Evolutionary conservation across 306 rosid genomes (phyloP), one percentile per base, ranked within the genome.

Genomic region (Begonia masoniana): DNA sequence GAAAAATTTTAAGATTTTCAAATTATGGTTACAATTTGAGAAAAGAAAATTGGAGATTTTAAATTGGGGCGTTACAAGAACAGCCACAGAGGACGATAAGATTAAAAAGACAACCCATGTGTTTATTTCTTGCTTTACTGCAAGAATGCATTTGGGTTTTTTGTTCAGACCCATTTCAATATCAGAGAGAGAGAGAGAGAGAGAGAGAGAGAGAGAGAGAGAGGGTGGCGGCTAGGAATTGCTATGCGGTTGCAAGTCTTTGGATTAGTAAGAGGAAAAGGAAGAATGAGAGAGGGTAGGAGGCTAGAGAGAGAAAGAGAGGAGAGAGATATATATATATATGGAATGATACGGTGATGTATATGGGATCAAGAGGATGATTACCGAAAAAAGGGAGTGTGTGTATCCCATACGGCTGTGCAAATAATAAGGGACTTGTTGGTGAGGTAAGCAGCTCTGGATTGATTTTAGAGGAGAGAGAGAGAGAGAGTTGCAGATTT

Each of bases 311-410:
- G 55, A 24, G 57, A 26, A 49, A 68, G 76, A 69, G 68, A 51
- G 9, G 31, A 42, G 42, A 66, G 68, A 61, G 68, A 55, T 55
- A 62, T 46, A 24, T 2, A 24, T 58, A 57, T 68, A 68, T 47
- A 47, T 24, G 71, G 68, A 70, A 71, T 82, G 85, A 78, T 76
- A 71, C 24, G 76, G 87, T 80, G 89, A 87, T 80, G 85, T 88
- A 71, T 76, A 57, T 49, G 74, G 77, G 80, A 61, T 63, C 55
- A 60, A 57, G 67, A 72, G 14, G 78, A 89, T 82, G 78, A 88
- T 88, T 85, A 85, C 95, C 87, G 83, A 69, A 61, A 80, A 85
- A 95, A 85, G 83, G 82, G 82, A 81, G 48, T 52, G 71, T 60
- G 78, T 4, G n/a, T 71, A 73, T 75, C 83, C 74, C 26, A 68